Percentiles rank a stretch among this genome's conserved stretches.
Conservation (phyloP, 2,329 filamentous ascomycete genomes). For the Phialemonium atrogriseum region DNA sequence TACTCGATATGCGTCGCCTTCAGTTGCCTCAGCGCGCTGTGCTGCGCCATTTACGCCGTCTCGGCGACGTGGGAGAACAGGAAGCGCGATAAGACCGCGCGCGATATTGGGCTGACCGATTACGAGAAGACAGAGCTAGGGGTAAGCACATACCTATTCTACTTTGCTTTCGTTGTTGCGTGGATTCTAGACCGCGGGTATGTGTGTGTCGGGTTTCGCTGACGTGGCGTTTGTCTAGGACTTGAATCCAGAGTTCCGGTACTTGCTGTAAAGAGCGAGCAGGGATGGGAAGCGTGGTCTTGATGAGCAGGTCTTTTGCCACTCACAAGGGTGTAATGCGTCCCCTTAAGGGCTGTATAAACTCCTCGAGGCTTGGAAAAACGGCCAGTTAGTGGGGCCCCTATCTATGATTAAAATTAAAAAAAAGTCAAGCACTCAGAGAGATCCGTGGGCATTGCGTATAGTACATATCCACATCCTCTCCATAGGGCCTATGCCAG, state of each 20-base stretch:
- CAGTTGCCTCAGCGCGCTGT: slow-evolving; percentile 55
- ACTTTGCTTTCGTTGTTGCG: background rate
- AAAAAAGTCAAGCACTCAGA: too few species aligned
- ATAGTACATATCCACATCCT: too few species aligned
- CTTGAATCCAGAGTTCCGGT: slow-evolving; percentile 26
- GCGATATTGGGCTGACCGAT: slow-evolving; percentile 19
- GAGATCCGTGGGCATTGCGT: too few species aligned
- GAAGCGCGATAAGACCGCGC: slow-evolving; percentile 36
- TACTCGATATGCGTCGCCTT: slow-evolving; percentile 75
- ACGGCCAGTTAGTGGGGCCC: too few species aligned
- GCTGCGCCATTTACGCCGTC: slow-evolving; percentile 51
- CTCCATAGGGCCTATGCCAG: too few species aligned
- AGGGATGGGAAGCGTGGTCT: too few species aligned
- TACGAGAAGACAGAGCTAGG: slow-evolving; percentile 31
- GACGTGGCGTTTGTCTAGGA: slow-evolving; percentile 13
- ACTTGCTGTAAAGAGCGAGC: slow-evolving; percentile 26
- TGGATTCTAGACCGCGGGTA: too few species aligned
- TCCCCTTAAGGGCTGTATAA: too few species aligned
- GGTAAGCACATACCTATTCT: slow-evolving; percentile 17
- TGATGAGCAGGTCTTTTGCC: too few species aligned
- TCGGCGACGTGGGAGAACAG: slow-evolving; percentile 54
- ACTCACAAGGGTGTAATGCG: too few species aligned
- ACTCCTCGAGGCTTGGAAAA: too few species aligned
- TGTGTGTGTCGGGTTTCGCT: slow-evolving; percentile 4
- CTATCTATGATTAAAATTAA: too few species aligned